phyloP scores from a whole-genome alignment of 169 alveolate genomes.

The Plasmodium falciparum region DNA sequence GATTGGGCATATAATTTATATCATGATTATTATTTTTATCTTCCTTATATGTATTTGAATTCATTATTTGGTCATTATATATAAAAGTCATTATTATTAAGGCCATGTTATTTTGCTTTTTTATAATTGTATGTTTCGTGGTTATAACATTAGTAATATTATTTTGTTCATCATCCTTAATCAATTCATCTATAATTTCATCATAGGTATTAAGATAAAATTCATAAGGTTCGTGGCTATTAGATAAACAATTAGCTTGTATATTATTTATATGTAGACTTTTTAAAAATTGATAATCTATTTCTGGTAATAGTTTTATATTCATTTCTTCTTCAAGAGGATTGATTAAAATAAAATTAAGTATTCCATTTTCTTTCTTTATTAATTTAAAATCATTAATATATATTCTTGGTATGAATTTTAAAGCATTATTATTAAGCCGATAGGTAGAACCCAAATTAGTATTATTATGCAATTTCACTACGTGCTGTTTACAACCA shows the following conservation, averaged over 20 bases:
- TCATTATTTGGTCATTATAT: slow-evolving; percentile 2
- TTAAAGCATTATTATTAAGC: slow-evolving; percentile 51
- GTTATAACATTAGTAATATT: slow-evolving; percentile 27
- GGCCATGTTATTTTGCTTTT: slow-evolving; percentile 67
- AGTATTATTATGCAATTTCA: slow-evolving; percentile 35
- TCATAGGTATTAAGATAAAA: slow-evolving; percentile 48
- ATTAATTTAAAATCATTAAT: slow-evolving; percentile 55
- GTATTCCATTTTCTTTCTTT: slow-evolving; percentile 49
- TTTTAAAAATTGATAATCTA: slow-evolving; percentile 50
- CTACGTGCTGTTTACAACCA: slow-evolving; percentile 40
- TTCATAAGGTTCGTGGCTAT: slow-evolving; percentile 17
- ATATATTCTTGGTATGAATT: slow-evolving; percentile 56
- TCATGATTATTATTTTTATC: not conserved
- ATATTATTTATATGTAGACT: slow-evolving; percentile 24
- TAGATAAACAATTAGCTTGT: slow-evolving; percentile 23
- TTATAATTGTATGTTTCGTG: slow-evolving; percentile 21
- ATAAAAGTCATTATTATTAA: slow-evolving; percentile 51
- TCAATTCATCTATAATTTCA: slow-evolving; percentile 52
- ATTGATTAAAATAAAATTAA: slow-evolving; percentile 58
- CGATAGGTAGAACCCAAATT: slow-evolving; percentile 29
- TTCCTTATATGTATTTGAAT: not conserved
- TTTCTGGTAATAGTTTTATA: slow-evolving; percentile 51
- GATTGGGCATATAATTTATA: not conserved
- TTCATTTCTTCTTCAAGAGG: slow-evolving; percentile 67
- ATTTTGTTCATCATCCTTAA: slow-evolving; percentile 24